Base-by-base conservation (phyloP, 1,139 yeast species). In the Geotrichum fermentans region DNA sequence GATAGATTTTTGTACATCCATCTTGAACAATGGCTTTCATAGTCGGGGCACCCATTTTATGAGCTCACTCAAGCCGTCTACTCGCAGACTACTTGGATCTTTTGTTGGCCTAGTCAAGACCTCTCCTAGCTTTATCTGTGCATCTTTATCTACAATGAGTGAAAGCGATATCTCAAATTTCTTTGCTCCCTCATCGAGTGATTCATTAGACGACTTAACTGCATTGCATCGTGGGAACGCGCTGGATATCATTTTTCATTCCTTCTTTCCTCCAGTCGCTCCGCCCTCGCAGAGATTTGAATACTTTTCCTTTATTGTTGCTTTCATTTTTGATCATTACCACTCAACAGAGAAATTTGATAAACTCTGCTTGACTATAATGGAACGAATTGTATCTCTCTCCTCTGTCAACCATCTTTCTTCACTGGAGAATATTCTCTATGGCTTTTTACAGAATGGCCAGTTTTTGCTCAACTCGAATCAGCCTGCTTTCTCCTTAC, bases 81-180 rank as follows among this genome's bases (percentile, higher is more conserved):
- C 59, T 43, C 55, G 66, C 6, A 61, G 60, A 41, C 53, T 64
- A 14, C 52, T 67, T 37, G 62, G 58, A 52, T 63, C 68, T 6
- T 66, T 66, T 49, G 47, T 67, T 41, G 61, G 68, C 4, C 52
- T 67, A 30, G 55, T 66, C 21, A 61, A 67, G 40, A 60, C 69
- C 1, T 63, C 70, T 2, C 71, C 71, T 0, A 63, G 63, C 14
- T 67, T 67, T 41, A 55, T 67, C 10, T 63, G 67, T 30, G 58
- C 66, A 11, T 61, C 66, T 1, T 51, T 65, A n/a, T 49, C 60
- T 7, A 57, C 62, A 16, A 53, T 67, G 59, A 46, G 57, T 2
- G 49, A 55, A 2, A 34, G 55, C 2, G 68, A 64, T 38, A 50
- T 62, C 26, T 51, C 49, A 30, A 37, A 51, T n/a, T 60, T 66